These are phyloP conservation scores for Diddensiella santjacobensis DNA, from an alignment of 805 yeast species.

Conservation along the genomic window DNA sequence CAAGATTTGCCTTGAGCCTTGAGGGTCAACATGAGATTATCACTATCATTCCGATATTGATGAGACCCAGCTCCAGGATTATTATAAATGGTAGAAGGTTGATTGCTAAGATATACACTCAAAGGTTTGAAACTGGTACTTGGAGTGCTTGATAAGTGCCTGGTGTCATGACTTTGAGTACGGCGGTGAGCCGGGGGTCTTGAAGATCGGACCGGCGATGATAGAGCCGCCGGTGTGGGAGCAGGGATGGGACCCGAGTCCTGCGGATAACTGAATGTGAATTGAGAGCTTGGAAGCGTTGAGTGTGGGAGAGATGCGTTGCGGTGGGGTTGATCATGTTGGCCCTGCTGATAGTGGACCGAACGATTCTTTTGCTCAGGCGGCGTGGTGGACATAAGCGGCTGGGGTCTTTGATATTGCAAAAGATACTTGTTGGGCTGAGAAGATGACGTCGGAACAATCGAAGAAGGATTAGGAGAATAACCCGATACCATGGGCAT, in stretches of 20 bases:
- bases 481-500: background rate
- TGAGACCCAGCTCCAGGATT: background rate
- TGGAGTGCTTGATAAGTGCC: background rate
- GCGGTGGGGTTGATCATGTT: background rate
- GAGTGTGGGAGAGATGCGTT: background rate
- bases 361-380: background rate
- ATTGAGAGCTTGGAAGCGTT: background rate
- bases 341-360: background rate
- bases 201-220: background rate
- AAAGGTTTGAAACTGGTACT: background rate
- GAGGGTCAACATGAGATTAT: slow-evolving; percentile 54
- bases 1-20: slow-evolving; percentile 62
- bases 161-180: background rate
- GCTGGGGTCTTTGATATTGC: background rate
- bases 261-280: slow-evolving; percentile 1
- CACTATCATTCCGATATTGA: slow-evolving; percentile 45
- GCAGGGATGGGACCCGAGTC: background rate
- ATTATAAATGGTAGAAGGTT: background rate
- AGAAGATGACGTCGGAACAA: background rate
- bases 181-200: background rate
- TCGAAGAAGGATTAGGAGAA: background rate
- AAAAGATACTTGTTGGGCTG: background rate
- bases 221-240: background rate
- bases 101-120: too few species aligned
- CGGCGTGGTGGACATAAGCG: background rate